phyloP scores from a whole-genome alignment of 2,329 filamentous ascomycete species.

The Fusarium lateritium region DNA sequence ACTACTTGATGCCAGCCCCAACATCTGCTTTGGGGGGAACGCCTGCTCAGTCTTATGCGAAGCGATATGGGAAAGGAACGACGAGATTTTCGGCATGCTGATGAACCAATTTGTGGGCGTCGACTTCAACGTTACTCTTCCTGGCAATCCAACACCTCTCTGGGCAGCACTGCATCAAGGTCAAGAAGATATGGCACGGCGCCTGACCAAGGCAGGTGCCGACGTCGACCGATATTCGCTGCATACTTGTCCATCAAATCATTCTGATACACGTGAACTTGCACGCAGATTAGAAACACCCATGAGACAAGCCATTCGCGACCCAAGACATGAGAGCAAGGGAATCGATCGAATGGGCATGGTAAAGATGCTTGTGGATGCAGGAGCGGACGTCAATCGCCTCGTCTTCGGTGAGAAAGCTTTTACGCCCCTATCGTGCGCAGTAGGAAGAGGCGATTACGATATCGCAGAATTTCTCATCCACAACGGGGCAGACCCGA shows the following conservation, averaged over 20 bases:
- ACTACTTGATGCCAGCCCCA: not conserved
- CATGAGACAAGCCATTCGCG: not conserved
- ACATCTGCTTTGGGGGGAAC: accelerated
- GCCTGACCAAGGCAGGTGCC: not conserved
- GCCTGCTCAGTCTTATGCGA: accelerated
- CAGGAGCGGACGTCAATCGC: not conserved
- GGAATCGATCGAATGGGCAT: not conserved
- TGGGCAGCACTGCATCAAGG: not conserved
- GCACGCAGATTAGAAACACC: not conserved
- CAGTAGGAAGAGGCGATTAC: too few species aligned
- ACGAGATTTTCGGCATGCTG: not conserved
- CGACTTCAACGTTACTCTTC: accelerated
- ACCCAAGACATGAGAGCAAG: too few species aligned
- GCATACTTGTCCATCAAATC: not conserved
- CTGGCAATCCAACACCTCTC: not conserved
- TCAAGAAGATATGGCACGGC: accelerated
- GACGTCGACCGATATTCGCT: not conserved
- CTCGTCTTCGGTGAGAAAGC: accelerated
- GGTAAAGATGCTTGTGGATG: not conserved
- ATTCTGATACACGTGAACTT: accelerated
- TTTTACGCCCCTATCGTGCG: too few species aligned
- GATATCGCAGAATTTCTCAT: not conserved
- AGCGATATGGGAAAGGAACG: accelerated
- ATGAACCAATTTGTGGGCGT: accelerated
- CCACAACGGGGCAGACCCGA: constrained; percentile 39